These are phyloP conservation scores for Xanthoconium separans DNA, from an alignment of 1,284 basidiomycete genomes.

Conservation along the genomic window DNA sequence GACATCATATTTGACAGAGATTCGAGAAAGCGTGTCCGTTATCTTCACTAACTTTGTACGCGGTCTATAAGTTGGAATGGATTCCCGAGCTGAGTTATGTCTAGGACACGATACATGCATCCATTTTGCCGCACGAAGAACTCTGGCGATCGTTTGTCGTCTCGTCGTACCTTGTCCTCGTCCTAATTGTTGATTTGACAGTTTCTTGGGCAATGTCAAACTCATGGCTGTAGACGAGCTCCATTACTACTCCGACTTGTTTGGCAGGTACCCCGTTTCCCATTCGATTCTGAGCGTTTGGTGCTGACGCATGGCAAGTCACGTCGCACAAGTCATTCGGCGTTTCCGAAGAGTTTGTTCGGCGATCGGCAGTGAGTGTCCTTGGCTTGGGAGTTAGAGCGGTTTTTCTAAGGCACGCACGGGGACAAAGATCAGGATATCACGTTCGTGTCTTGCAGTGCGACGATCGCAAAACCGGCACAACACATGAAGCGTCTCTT, in stretches of 20 bases:
- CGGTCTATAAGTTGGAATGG: not conserved
- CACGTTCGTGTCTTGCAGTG: slow-evolving; percentile 85
- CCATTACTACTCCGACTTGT: slow-evolving; percentile 74
- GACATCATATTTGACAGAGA: slow-evolving; percentile 38
- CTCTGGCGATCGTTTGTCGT: slow-evolving; percentile 68
- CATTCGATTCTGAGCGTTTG: not conserved
- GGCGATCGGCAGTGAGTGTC: slow-evolving; percentile 80
- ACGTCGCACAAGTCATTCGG: slow-evolving; percentile 78
- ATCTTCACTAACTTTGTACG: slow-evolving; percentile 79
- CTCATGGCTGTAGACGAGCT: slow-evolving; percentile 85
- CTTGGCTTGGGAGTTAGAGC: not conserved
- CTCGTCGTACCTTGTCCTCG: not conserved
- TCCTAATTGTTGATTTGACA: slow-evolving; percentile 27
- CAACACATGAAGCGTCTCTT: slow-evolving; percentile 77
- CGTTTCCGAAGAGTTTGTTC: slow-evolving; percentile 78
- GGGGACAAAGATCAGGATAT: slow-evolving; percentile 50
- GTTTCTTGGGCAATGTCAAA: slow-evolving; percentile 74
- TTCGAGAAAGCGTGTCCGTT: slow-evolving; percentile 65
- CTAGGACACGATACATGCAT: slow-evolving; percentile 88
- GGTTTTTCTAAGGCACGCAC: not conserved
- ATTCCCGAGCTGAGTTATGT: slow-evolving; percentile 1
- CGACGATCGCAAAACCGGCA: slow-evolving; percentile 82
- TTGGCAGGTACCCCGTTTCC: slow-evolving; percentile 57
- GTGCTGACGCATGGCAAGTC: slow-evolving; percentile 41
- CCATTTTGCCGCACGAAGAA: slow-evolving; percentile 84